A percentile compares a stretch with the other conserved stretches of the same genome.
Evolutionary conservation across 2,329 filamentous ascomycete species (phyloP).

Genomic region (Penicillium sumatraense): DNA sequence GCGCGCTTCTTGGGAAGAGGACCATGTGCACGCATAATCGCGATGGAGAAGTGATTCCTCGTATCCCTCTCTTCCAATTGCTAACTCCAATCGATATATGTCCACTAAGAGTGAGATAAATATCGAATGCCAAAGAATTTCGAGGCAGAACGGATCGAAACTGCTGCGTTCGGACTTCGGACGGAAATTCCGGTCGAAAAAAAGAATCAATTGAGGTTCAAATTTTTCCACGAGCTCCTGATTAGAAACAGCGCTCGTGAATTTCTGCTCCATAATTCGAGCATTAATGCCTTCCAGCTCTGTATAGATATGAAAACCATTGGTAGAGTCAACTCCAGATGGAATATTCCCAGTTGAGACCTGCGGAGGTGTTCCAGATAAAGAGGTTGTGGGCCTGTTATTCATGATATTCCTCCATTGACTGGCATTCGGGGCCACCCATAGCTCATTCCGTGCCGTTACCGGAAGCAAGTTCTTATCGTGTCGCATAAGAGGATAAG

Average conservation of each 20-base stretch:
- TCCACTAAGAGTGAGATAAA: slow-evolving; percentile 33
- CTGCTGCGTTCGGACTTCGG: slow-evolving; percentile 5
- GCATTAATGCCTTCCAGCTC: slow-evolving; percentile 27
- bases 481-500: slow-evolving; percentile 14
- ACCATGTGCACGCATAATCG: slow-evolving; percentile 23
- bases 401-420: slow-evolving; percentile 9
- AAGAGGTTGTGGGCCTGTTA: neutral
- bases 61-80: slow-evolving; percentile 32
- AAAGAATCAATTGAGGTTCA: slow-evolving; percentile 3
- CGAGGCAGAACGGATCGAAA: slow-evolving; percentile 26
- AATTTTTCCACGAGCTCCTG: neutral
- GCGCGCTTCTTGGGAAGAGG: slow-evolving; percentile 22
- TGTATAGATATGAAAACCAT: slow-evolving; percentile 23
- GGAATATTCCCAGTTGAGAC: neutral
- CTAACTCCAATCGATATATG: slow-evolving; percentile 32
- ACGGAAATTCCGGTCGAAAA: slow-evolving; percentile 14
- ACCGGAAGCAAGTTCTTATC: slow-evolving; percentile 4
- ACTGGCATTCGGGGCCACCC: slow-evolving; percentile 17
- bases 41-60: slow-evolving; percentile 19
- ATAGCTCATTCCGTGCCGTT: slow-evolving; percentile 15
- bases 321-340: neutral
- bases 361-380: neutral
- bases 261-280: slow-evolving; percentile 22
- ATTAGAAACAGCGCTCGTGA: neutral
- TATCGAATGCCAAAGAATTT: slow-evolving; percentile 34